Evolutionary conservation across 2,329 filamentous ascomycete species (phyloP), one percentile per base, ranked within the genome.

Genomic region (Graphilbum fragrans): DNA sequence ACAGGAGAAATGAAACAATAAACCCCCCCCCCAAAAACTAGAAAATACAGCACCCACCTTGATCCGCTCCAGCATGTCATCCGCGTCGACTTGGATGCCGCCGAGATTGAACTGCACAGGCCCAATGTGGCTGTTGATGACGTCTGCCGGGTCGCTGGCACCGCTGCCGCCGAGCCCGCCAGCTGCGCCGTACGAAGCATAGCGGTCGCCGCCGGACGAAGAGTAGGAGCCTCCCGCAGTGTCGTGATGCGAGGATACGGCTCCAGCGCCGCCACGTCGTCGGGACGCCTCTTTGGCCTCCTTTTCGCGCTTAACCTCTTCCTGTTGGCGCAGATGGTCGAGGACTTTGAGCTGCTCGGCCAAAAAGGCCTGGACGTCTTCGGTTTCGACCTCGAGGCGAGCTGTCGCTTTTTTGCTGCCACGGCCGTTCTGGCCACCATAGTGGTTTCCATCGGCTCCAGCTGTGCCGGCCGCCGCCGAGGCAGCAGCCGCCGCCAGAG

Each of bases 81-180:
- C 88, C 9, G 87, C 87, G 61, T 95, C 87, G 23, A 94, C 85
- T 57, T 94, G 87, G 48, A 98, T 95, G 41, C 92, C 92, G 34
- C 92, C 92, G 73, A 98, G 92, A 58, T 98, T 98, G 65, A 96
- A 95, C 56, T 94, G 87, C 49, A 95, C 87, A 1, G 88, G 87
- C 0, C 88, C 88, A 53, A 94, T 94, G 53, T 94, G 87, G 54
- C 90, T 84, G 51, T 79, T 80, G 41, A 50, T 49, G 74, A 67
- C 47, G 62, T 66, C 47, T 10, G 51, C 52, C 38, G 55, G 52
- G 23, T 55, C 52, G 43, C 52, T 52, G 22, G 49, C 42, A 20
- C 52, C 55, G 16, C 65, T 61, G 14, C 61, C 60, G n/a, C 41
- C 41, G 44, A 58, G 50, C 54, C 55, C 14, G 53, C 55, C 53